Evolutionary conservation across 1,139 yeast genomes (phyloP).

Genomic region (Geotrichum bryndzae): DNA sequence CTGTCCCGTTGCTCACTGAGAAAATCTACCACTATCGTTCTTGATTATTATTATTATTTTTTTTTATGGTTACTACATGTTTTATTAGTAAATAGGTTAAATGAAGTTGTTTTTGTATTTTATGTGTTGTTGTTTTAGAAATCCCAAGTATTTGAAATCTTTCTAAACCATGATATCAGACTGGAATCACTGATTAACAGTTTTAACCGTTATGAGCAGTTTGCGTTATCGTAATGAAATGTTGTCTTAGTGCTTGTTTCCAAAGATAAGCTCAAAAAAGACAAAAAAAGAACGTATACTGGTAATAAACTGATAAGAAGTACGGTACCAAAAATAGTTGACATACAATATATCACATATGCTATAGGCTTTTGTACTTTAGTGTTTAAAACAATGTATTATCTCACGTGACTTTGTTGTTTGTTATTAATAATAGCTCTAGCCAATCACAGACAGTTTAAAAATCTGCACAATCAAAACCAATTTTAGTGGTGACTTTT

Average conservation of each 20-base stretch:
- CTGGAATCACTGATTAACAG: not conserved
- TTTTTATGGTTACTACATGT: not conserved
- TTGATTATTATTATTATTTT: not conserved
- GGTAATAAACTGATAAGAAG: too few species aligned
- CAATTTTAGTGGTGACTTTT: not conserved
- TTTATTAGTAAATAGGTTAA: not conserved
- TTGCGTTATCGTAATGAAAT: too few species aligned
- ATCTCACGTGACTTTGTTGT: not conserved
- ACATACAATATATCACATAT: not conserved
- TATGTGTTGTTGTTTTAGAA: not conserved
- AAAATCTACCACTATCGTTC: not conserved
- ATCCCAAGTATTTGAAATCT: not conserved
- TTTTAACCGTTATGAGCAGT: too few species aligned
- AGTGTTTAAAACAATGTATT: not conserved
- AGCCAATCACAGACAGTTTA: not conserved
- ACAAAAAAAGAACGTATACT: too few species aligned
- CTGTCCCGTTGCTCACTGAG: conserved; percentile 5
- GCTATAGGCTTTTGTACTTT: too few species aligned
- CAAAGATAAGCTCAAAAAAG: too few species aligned
- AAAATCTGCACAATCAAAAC: not conserved
- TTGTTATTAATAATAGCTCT: not conserved
- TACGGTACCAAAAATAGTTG: too few species aligned
- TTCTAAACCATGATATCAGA: too few species aligned
- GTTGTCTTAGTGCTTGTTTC: too few species aligned
- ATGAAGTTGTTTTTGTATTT: not conserved